Percentiles rank a stretch among this genome's conserved stretches.
phyloP scores from a whole-genome alignment of 192 early-diverging fungal genomes.

The Phycomyces nitens region DNA sequence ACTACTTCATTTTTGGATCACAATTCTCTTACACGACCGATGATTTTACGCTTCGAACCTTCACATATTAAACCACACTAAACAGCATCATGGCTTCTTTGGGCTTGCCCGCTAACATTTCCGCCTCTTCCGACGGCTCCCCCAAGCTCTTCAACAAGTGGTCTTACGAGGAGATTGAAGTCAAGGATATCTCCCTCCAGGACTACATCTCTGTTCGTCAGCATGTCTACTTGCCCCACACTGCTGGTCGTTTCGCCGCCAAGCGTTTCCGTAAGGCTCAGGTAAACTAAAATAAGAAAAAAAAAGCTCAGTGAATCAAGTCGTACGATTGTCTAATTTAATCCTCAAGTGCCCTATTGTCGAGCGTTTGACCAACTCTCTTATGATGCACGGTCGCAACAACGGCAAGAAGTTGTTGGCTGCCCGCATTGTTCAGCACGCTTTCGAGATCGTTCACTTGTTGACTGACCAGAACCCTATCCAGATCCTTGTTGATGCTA shows the following conservation, averaged over 20 bases:
- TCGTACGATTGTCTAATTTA: too few species aligned
- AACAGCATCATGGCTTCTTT: constrained; percentile 43
- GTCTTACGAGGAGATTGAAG: constrained; percentile 84
- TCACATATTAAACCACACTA: too few species aligned
- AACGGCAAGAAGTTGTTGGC: constrained; percentile 99
- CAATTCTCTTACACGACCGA: too few species aligned
- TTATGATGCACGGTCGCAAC: constrained; percentile 99
- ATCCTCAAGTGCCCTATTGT: constrained; percentile 85
- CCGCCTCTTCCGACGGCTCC: constrained; percentile 45
- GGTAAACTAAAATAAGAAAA: constrained; percentile 32
- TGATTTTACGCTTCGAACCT: too few species aligned
- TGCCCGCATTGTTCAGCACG: constrained; percentile 98
- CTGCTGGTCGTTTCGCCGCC: constrained; percentile 95
- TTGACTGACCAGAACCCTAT: constrained; percentile 98
- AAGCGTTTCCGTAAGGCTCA: constrained; percentile 98
- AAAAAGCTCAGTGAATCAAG: too few species aligned
- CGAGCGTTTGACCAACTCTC: constrained; percentile 97
- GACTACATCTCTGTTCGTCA: constrained; percentile 93
- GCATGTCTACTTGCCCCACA: constrained; percentile 96
- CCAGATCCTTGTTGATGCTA: constrained; percentile 97
- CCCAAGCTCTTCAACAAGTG: constrained; percentile 83
- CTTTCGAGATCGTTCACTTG: constrained; percentile 99
- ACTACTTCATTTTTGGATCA: too few species aligned
- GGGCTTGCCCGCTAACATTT: constrained; percentile 57
- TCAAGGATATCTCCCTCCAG: constrained; percentile 84